Evolutionary conservation across 2,329 filamentous ascomycete species (phyloP).

Genomic region (Sporothrix euskadiensis): DNA sequence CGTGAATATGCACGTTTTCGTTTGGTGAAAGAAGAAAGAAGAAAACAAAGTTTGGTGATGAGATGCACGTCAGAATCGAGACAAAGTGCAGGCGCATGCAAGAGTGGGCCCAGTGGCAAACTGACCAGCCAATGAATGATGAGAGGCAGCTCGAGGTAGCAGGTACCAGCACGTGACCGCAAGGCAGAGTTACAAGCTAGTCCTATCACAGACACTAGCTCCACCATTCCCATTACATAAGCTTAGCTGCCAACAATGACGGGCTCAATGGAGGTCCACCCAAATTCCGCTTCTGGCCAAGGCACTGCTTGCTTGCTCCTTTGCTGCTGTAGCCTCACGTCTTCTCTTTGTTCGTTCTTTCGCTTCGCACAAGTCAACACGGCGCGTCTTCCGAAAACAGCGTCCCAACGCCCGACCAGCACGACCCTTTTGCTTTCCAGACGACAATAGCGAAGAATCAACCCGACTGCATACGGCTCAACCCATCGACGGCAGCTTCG

Average conservation of each 20-base stretch:
- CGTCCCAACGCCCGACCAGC: not conserved
- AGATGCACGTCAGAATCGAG: constrained; percentile 8
- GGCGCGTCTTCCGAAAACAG: constrained; percentile 16
- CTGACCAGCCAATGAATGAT: not conserved
- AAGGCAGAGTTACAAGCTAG: not conserved
- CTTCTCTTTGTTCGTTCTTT: constrained; percentile 3
- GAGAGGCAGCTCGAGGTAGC: not conserved
- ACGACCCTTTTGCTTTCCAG: not conserved
- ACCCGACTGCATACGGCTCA: not conserved
- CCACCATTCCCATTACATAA: not conserved
- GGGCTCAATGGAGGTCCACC: constrained; percentile 5
- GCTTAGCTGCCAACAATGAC: not conserved
- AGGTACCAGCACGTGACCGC: not conserved
- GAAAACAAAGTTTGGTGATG: not conserved
- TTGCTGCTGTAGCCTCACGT: constrained; percentile 1
- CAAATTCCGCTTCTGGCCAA: constrained; percentile 15
- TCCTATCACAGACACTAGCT: no score
- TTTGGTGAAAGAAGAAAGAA: not conserved
- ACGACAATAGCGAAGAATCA: not conserved
- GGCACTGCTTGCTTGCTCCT: not conserved
- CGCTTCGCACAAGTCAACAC: not conserved
- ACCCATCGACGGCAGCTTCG: not conserved
- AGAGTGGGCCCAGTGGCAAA: constrained; percentile 8
- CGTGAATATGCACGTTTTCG: not conserved
- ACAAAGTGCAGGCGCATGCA: not conserved